Base-by-base conservation (phyloP, 2,329 filamentous ascomycete species). In the Teratosphaeria pseudoeucalypti region DNA sequence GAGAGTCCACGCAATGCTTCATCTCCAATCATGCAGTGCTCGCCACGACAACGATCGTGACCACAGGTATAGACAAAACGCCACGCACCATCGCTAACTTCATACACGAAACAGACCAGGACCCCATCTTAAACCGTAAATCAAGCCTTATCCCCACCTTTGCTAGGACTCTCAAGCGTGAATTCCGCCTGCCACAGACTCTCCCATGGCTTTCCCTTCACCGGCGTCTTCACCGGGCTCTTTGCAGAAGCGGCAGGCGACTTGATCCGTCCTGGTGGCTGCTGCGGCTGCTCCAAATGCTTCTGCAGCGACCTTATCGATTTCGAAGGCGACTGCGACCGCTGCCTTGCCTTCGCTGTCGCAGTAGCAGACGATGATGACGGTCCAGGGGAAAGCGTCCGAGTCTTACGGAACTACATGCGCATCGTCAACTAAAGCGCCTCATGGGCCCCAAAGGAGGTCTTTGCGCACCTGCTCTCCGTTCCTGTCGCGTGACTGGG, bases 381-480 rank as follows among this genome's bases (percentile, higher is more conserved):
- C 19, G 43, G 52, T 27, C 26, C 53, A 26, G 14, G 55, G 29
- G 39, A 56, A 49, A 14, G 58, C 60, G 43, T 61, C 37, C 27
- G 49, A n/a, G 27, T 52, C 34, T 49, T 54, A n/a, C 27, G 52
- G 26, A 32, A 16, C 27, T 54, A 54, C 16, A 54, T 9, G 52
- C 52, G 27, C 26, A 19, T 54, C 27, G 32, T 54, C 52, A 32
- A 54, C 34, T 6, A 4, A 26, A 26, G 32, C 52, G 52, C 6
- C 27, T 19, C 27, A 72, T 75, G 70, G 74, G 73, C 66, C 75
- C 75, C 72, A 73, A 75, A 62, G 55, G 57, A 77, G 72, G 64
- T 77, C 75, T 67, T 72, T 73, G 65, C 75, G 73, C 70, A 77
- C 76, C 74, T 77, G 74, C 57, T 75, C 73, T 54, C 62, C 58